These are phyloP conservation scores for Aspergillus melleus DNA, from an alignment of 2,329 filamentous ascomycete species.

Conservation along the genomic window DNA sequence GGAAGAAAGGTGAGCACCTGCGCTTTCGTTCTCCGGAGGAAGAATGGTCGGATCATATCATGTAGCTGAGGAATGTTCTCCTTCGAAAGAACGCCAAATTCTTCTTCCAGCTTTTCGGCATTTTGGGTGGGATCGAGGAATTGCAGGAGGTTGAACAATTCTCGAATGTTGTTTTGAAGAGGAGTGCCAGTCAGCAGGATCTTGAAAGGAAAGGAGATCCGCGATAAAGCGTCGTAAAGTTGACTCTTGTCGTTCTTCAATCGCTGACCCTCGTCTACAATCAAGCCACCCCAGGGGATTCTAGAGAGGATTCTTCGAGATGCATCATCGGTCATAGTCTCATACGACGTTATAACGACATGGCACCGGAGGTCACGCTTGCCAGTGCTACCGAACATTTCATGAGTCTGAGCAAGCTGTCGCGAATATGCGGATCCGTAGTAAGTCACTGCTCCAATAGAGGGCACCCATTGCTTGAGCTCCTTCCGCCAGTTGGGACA, in stretches of 20 bases:
- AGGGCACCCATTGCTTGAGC: constrained; percentile 89
- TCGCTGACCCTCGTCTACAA: constrained; percentile 94
- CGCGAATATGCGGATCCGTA: constrained; percentile 77
- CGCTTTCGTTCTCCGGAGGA: constrained; percentile 78
- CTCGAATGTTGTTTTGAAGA: constrained; percentile 78
- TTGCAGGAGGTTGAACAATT: constrained; percentile 94
- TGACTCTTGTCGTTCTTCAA: constrained; percentile 89
- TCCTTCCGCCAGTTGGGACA: constrained; percentile 98
- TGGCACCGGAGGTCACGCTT: constrained; percentile 76
- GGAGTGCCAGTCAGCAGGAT: constrained; percentile 86
- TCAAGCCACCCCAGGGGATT: constrained; percentile 80
- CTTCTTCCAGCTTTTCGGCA: constrained; percentile 70
- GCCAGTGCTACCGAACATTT: constrained; percentile 68
- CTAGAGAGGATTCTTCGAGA: constrained; percentile 65
- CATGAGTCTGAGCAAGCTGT: constrained; percentile 75
- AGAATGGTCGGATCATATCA: constrained; percentile 72
- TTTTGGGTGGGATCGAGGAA: constrained; percentile 76
- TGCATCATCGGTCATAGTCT: constrained; percentile 74
- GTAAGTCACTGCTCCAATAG: constrained; percentile 84
- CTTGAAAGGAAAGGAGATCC: constrained; percentile 77
- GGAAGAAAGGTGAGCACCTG: constrained; percentile 90
- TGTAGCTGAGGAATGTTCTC: constrained; percentile 82
- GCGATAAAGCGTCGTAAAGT: constrained; percentile 72
- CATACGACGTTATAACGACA: constrained; percentile 92
- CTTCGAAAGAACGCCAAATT: constrained; percentile 76